phyloP scores from a whole-genome alignment of 305 asterid genomes.

The Fraxinus floribunda region DNA sequence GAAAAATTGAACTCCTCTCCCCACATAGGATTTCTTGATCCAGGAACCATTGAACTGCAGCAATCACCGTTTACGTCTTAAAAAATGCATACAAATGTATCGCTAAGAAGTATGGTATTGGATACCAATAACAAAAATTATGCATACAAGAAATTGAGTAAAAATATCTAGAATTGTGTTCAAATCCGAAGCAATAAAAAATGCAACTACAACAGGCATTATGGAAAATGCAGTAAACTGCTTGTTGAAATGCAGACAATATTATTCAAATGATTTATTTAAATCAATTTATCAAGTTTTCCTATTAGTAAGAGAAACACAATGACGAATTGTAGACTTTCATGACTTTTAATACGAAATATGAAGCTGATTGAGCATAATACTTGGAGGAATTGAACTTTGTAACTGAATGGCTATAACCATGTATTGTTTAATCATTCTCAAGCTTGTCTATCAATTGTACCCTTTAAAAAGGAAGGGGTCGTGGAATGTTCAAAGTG shows the following conservation, averaged over 20 bases:
- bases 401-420: not conserved
- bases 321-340: not conserved
- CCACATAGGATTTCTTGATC: constrained; percentile 98
- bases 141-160: constrained; percentile 16
- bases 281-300: not conserved
- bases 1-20: constrained; percentile 88
- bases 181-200: not conserved
- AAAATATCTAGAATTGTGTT: not conserved
- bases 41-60: constrained; percentile 94
- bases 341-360: not conserved
- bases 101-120: constrained; percentile 4
- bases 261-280: not conserved
- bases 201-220: not conserved
- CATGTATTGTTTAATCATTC: not conserved
- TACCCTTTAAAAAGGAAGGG: not conserved
- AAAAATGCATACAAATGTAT: constrained; percentile 19
- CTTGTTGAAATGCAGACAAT: not conserved
- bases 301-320: not conserved
- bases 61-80: constrained; percentile 20
- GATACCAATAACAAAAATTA: constrained; percentile 15
- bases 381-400: not conserved
- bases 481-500: not conserved
- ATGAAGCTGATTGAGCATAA: not conserved
- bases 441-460: not conserved
- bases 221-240: not conserved